A percentile compares a stretch with the other conserved stretches of the same genome.
These are phyloP conservation scores for Dendrothele bispora DNA, from an alignment of 768 basidiomycete genomes.

Conservation along the genomic window DNA sequence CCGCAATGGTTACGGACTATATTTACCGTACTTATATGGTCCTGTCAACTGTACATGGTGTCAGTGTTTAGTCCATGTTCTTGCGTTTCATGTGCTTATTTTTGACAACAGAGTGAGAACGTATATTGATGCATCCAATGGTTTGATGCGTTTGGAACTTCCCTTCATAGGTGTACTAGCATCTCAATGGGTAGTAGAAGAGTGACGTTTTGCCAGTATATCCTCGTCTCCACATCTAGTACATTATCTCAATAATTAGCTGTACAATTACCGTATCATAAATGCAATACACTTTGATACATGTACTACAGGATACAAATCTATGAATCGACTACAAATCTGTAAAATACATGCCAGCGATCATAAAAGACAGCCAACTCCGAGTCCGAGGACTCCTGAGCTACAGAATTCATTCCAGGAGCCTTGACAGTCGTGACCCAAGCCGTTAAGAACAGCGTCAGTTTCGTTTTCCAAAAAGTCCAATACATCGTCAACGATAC, in stretches of 20 bases:
- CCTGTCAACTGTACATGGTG: conserved; percentile 52
- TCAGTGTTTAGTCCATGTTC: conserved; percentile 33
- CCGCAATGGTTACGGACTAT: conserved; percentile 52
- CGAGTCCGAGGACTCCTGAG: too few relatives aligned
- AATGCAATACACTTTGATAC: neutral
- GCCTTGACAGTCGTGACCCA: conserved; percentile 30
- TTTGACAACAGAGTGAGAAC: conserved; percentile 39
- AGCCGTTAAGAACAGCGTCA: conserved; percentile 47
- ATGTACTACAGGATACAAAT: conserved; percentile 30
- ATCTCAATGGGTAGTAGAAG: conserved; percentile 68
- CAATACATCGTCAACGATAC: conserved; percentile 51
- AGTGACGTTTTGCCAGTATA: conserved; percentile 36
- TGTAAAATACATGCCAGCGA: too few relatives aligned
- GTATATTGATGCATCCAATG: conserved; percentile 52
- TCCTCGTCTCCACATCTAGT: too few relatives aligned
- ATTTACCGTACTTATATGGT: conserved; percentile 44
- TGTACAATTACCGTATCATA: neutral
- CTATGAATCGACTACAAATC: conserved; percentile 26
- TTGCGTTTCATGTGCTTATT: conserved; percentile 6
- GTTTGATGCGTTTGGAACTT: conserved; percentile 56
- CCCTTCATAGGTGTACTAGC: conserved; percentile 67
- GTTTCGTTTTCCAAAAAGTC: conserved; percentile 47
- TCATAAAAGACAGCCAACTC: too few relatives aligned
- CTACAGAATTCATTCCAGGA: too few relatives aligned
- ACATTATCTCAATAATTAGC: too few relatives aligned